Evolutionary conservation across 169 alveolate species (phyloP).

Genomic region (Eimeria praecox): DNA sequence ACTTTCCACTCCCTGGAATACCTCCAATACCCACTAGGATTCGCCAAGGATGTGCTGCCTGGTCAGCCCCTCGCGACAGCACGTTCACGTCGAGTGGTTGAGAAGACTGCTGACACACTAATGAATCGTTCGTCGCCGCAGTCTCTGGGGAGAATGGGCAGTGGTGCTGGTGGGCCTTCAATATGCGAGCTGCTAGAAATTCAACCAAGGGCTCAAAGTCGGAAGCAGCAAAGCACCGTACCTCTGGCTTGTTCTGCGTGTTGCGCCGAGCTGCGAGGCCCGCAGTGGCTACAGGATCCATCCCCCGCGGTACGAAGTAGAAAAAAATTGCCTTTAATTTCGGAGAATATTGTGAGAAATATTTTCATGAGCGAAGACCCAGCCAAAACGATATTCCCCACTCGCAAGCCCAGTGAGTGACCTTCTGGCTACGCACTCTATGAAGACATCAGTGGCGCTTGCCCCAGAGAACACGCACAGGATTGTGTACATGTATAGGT

Average conservation of each 20-base stretch:
- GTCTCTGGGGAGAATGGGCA: neutral
- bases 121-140: neutral
- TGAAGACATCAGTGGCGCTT: neutral
- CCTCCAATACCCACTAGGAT: conserved; percentile 36
- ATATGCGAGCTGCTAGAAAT: neutral
- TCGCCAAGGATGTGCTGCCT: neutral
- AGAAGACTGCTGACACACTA: neutral
- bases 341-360: neutral
- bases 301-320: neutral
- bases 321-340: neutral
- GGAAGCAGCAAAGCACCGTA: neutral
- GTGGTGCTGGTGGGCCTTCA: neutral
- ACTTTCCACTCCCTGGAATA: conserved; percentile 59
- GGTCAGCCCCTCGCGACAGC: neutral
- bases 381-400: neutral
- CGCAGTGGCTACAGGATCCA: neutral
- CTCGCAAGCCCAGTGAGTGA: neutral
- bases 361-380: neutral
- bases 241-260: neutral
- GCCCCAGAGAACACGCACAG: neutral
- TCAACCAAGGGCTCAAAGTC: neutral
- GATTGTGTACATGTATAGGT: neutral
- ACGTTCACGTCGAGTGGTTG: neutral
- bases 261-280: neutral
- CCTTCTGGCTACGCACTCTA: neutral